Percentiles rank a stretch among this genome's conserved stretches.
phyloP scores from a whole-genome alignment of 345 rosid genomes.

The Populus euphratica region DNA sequence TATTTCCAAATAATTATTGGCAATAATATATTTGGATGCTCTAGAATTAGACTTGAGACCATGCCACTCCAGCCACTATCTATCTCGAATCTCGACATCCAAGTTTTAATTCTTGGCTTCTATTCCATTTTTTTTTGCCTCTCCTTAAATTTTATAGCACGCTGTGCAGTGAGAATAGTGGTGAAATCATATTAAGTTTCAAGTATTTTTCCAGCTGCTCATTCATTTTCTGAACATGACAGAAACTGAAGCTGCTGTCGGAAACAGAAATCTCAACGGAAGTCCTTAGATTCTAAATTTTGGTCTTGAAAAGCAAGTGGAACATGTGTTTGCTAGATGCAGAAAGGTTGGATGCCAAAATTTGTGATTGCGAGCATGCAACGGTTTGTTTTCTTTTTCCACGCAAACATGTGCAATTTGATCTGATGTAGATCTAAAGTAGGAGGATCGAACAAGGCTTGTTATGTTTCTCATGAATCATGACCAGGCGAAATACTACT shows the following conservation, averaged over 20 bases:
- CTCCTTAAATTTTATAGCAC: no score
- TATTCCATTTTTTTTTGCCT: background rate
- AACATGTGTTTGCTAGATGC: no score
- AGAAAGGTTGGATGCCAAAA: no score
- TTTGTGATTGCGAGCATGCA: no score
- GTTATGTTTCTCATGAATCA: background rate
- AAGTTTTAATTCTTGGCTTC: background rate
- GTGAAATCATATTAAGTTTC: background rate
- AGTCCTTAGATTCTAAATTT: slow-evolving; percentile 1
- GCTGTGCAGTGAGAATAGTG: no score
- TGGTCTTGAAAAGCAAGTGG: no score
- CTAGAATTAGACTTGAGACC: no score
- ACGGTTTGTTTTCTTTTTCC: no score
- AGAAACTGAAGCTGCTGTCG: slow-evolving; percentile 67
- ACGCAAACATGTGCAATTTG: background rate
- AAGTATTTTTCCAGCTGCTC: background rate
- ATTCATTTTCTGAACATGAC: slow-evolving; percentile 11
- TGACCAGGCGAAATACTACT: background rate
- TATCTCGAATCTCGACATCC: no score
- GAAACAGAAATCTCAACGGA: slow-evolving; percentile 31
- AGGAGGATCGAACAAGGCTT: background rate
- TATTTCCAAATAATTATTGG: background rate
- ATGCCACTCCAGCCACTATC: no score
- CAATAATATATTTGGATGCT: background rate
- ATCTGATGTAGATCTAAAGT: background rate